phyloP scores from a whole-genome alignment of 2,329 filamentous ascomycete species.

The Pezizomycotina sp. region DNA sequence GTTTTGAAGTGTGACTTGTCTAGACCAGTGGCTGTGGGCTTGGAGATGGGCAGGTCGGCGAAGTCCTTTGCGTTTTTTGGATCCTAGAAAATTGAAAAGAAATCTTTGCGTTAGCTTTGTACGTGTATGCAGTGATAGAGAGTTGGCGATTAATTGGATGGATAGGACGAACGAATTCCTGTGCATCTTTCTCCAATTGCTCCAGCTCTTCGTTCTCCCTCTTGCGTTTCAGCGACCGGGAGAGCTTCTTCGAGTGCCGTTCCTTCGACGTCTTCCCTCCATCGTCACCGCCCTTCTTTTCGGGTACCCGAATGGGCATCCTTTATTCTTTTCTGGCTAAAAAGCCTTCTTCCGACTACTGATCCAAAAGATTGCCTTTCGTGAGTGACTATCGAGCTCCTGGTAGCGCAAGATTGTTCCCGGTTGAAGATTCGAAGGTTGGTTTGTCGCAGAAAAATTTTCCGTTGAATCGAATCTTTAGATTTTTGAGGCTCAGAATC shows the following conservation, averaged over 20 bases:
- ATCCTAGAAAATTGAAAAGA: constrained; percentile 34
- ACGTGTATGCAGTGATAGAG: background rate
- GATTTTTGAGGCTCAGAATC: too few relatives aligned
- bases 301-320: too few relatives aligned
- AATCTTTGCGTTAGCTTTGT: background rate
- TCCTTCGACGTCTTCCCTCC: background rate
- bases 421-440: too few relatives aligned
- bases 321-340: too few relatives aligned
- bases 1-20: constrained; percentile 75
- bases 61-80: constrained; percentile 51
- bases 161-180: constrained; percentile 30
- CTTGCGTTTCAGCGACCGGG: constrained; percentile 32
- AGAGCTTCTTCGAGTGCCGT: constrained; percentile 22
- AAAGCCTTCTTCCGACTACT: too few relatives aligned
- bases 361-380: too few relatives aligned
- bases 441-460: too few relatives aligned
- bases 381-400: too few relatives aligned
- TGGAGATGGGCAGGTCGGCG: constrained; percentile 68
- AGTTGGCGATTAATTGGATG: constrained; percentile 4
- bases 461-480: too few relatives aligned
- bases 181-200: constrained; percentile 30
- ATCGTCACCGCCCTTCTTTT: too few relatives aligned
- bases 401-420: too few relatives aligned
- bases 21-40: constrained; percentile 61
- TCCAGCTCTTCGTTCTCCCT: constrained; percentile 31